Evolutionary conservation across 331 rosid species (phyloP), one percentile per base, ranked within the genome.

Genomic region (Erythrophleum ivorense): DNA sequence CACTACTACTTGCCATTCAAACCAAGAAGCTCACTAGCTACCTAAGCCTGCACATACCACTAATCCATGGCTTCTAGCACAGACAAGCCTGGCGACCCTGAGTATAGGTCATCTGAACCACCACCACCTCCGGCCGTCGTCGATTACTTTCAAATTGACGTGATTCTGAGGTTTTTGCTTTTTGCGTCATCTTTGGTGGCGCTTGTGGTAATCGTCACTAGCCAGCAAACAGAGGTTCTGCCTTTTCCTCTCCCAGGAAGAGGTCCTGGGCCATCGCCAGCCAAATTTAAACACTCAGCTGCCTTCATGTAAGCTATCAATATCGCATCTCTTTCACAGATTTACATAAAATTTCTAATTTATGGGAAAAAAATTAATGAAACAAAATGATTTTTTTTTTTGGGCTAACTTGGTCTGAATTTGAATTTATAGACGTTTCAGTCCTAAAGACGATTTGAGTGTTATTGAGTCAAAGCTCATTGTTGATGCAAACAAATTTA

Each of bases 281-380:
- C 92, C 88, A 90, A 95, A 84, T 95, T 90, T 71, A 83, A 85
- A 29, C 10, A 95, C 81, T 89, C 97, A 19, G 97, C 98, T 1
- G 94, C 99, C 36, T 88, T 87, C 78, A 84, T 89, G 99, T 93
- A 77, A 87, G 97, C 83, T 43, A 59, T 24, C 29, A 24, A 24
- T 24, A 59, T 6, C 36, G 9, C 38, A 33, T 19, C 8, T 46
- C 52, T 46, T 46, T 46, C 52, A 46, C 52, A 24, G 29, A 24
- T 24, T 24, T 24, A 24, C 29, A 24, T 24, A 24, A 24, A 24
- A 24, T 24, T 24, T 36, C 40, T 36, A 2, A 4, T 36, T 36
- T 36, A 36, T 36, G 40, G 2, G 2, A 36, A 36, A 36, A 36
- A 36, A 36, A 36, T 36, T 36, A 36, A 36, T 36, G 40, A 36